Evolutionary conservation across 2,329 filamentous ascomycete genomes (phyloP), one percentile per base, ranked within the genome.

Genomic region (Pestalotiopsis sp.): DNA sequence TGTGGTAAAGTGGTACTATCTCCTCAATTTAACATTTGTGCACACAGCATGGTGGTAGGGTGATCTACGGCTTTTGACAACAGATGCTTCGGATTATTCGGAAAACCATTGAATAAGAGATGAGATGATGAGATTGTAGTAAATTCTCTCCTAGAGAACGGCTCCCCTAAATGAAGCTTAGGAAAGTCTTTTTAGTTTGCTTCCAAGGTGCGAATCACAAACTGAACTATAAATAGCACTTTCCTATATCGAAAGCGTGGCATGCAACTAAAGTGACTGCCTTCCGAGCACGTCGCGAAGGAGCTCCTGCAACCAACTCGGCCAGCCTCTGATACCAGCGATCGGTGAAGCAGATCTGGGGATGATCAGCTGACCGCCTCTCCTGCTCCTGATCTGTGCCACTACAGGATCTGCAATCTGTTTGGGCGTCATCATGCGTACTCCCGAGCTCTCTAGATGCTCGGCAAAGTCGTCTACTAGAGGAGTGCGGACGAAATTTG

Each of bases 401-500:
- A 87, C 82, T 4, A 89, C 81, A 0, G 81, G 83, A 4, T 82
- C 79, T 3, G 84, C 83, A 14, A 89, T 79, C 14, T 80, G 75
- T 25, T 83, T 80, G 4, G 80, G 76, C 41, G 76, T 77, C 41
- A 82, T 73, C 70, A 77, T 71, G 74, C 77, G 73, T 74, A 73
- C 67, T 75, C 63, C 70, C 75, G 78, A 41, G 70, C 70, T 20
- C 72, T 78, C 66, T 2, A 80, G 68, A 5, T 70, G 72, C 25
- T 75, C 74, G 1, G 70, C 71, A n/a, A 66, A 41, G 20, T 75
- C 76, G 66, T 80, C 72, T 41, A 84, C 77, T 68, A 88, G 81
- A 0, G 83, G 81, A 0, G 86, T 88, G 56, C 79, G 78, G 27
- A 87, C 84, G 77, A 84, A 88, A 66, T 82, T 79, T 9, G 76